phyloP scores from a whole-genome alignment of 164 flowering plant species.

The Akebia trifoliata region DNA sequence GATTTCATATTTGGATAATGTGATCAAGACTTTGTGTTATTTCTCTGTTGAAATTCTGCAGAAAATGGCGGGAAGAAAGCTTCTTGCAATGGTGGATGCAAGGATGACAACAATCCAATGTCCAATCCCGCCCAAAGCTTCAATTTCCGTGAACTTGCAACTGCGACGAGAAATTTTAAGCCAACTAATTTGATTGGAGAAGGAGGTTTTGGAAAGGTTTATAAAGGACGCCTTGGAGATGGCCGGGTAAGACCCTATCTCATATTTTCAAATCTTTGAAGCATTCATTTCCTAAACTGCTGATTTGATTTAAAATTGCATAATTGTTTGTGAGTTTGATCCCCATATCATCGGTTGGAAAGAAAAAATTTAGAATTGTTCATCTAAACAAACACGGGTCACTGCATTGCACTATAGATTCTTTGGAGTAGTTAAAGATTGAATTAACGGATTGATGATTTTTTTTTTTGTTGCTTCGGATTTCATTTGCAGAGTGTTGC shows the following conservation, averaged over 20 bases:
- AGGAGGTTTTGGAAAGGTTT: slow-evolving; percentile 91
- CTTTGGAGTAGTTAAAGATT: background rate
- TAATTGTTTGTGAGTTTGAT: background rate
- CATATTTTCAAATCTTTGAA: background rate
- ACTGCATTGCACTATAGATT: too few relatives aligned
- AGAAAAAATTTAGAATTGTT: too few relatives aligned
- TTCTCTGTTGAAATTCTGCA: slow-evolving; percentile 8
- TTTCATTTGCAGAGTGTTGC: slow-evolving; percentile 49
- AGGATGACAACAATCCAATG: slow-evolving; percentile 3
- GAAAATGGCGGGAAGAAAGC: slow-evolving; percentile 9
- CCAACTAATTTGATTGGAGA: slow-evolving; percentile 65
- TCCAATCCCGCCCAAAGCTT: slow-evolving; percentile 43
- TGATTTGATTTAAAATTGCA: background rate
- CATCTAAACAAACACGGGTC: too few relatives aligned
- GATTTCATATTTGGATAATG: background rate
- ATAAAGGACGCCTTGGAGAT: slow-evolving; percentile 55
- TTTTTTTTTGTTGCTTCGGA: background rate
- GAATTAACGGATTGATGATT: background rate
- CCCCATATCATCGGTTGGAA: too few relatives aligned
- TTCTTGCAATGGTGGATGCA: slow-evolving; percentile 2
- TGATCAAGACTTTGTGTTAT: background rate
- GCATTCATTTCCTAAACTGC: background rate
- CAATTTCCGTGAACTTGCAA: slow-evolving; percentile 61
- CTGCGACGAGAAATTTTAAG: slow-evolving; percentile 59
- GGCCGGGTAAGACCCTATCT: slow-evolving; percentile 46